Base-by-base conservation (phyloP, 2,329 filamentous ascomycete genomes). In the Colletotrichum melonis region DNA sequence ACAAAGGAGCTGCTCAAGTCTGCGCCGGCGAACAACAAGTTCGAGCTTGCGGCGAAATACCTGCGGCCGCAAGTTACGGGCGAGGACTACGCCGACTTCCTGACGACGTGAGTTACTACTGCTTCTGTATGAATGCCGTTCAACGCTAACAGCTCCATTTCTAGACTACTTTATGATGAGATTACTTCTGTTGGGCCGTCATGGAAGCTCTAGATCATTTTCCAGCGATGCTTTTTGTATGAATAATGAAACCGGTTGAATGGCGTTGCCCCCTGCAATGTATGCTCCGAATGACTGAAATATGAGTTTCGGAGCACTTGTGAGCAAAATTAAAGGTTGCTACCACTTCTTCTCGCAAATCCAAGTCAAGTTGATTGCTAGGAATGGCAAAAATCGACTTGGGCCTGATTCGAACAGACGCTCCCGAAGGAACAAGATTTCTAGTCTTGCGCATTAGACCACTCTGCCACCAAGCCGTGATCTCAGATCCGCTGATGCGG, bases 1-100 rank as follows among this genome's bases (percentile, higher is more conserved):
- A 73, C 72, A 2, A 60, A 63, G 16, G 71, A 67, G 1, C 69
- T 77, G 6, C 22, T 58, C 12, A 24, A 57, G 7, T 57, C 73
- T 32, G 73, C 75, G 1, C 63, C 75, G 7, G 63, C 60, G 30
- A 71, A 63, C 19, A 77, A 77, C 69, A 77, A 75, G 57, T 76
- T 73, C 16, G 60, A 75, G 22, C 22, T 73, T 56, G 70, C 73
- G 16, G 70, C 73, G 4, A 66, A 66, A 52, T 67, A 69, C 16
- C 54, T 75, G 6, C 32, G 65, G 57, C 56, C 54, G 24, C 69
- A 75, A 24, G 70, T 73, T 1, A 75, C 73, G 7, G 73, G 73
- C 16, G 70, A 75, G 0, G 71, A 69, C 14, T 75, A 73, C 16
- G 65, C 73, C 52, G 28, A 67, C 65, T 75, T 75, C 11, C 28